phyloP scores from a whole-genome alignment of 768 basidiomycete genomes.

The Infundibulicybe gibba region DNA sequence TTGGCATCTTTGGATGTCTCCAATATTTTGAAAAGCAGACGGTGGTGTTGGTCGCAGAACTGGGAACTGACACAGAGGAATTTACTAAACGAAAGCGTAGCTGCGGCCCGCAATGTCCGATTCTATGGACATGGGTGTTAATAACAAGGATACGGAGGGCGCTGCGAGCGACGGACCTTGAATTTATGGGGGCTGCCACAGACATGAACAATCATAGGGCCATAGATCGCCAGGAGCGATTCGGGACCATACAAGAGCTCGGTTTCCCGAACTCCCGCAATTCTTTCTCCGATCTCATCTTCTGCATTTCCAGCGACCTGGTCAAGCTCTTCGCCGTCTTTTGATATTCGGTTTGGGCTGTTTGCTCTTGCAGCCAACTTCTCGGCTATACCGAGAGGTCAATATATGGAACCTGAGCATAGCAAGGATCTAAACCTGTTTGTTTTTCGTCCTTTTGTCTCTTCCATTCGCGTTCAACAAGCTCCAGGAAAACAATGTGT shows the following conservation, averaged over 20 bases:
- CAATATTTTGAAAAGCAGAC: conserved; percentile 88
- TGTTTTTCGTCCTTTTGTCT: conserved; percentile 89
- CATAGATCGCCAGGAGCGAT: conserved; percentile 81
- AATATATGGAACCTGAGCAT: background rate
- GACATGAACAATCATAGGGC: conserved; percentile 87
- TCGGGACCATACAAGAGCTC: conserved; percentile 84
- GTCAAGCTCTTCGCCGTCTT: conserved; percentile 85
- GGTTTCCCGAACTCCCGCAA: conserved; percentile 77
- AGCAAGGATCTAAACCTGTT: conserved; percentile 46
- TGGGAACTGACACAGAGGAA: conserved; percentile 93
- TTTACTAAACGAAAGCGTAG: conserved; percentile 88
- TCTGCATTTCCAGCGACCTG: conserved; percentile 97
- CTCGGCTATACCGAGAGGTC: conserved; percentile 38
- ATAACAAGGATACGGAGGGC: background rate
- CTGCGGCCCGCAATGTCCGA: conserved; percentile 78
- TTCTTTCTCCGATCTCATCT: conserved; percentile 95
- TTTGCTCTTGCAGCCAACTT: conserved; percentile 44
- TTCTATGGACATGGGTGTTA: conserved; percentile 49
- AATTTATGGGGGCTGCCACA: conserved; percentile 89
- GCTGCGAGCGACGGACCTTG: conserved; percentile 51
- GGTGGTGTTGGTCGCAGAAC: conserved; percentile 90
- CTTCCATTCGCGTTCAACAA: conserved; percentile 96
- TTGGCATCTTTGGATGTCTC: conserved; percentile 88
- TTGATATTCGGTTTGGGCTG: conserved; percentile 37
- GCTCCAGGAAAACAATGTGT: conserved; percentile 93